Evolutionary conservation across 2,329 filamentous ascomycete species (phyloP), one percentile per base, ranked within the genome.

Genomic region (Fusarium sp.): DNA sequence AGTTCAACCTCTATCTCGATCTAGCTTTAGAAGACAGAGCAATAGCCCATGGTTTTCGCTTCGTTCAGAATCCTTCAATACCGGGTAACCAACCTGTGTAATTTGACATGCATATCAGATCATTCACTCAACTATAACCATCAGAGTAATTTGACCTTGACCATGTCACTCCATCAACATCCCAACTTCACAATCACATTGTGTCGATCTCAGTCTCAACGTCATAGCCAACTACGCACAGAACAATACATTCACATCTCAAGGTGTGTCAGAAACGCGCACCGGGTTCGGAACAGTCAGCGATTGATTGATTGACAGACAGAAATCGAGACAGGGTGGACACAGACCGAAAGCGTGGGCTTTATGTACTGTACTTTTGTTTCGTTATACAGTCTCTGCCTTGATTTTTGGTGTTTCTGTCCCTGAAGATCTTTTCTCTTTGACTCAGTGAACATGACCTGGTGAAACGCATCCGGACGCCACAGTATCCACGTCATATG

Each of bases 401-500:
- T 72, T 74, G 66, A 44, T 69, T 67, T 49, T 24, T 67, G 28
- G 47, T 66, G 49, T 51, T 71, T 64, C 72, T 66, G 74, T 77
- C 75, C 76, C 76, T 77, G 75, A 75, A 70, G 74, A 78, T 77
- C 75, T 56, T 64, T 36, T 66, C 70, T 66, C 38, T 65, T 48
- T 65, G 39, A 44, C 55, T 69, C 59, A 36, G 38, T 35, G 12
- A 17, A 44, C 26, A 55, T 41, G 41, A 51, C 49, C 60, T 74
- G 57, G 54, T 78, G 76, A 78, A 78, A 78, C 76, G 68, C 66
- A 69, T 64, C 48, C 48, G 63, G 69, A 61, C 75, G 75, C 75
- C 75, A 77, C 72, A 65, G 72, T 70, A 67, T 74, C 74, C 75
- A 77, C 75, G 76, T 71, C 64, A 66, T 49, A 78, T 55, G 75